A percentile compares a stretch with the other conserved stretches of the same genome.
These are phyloP conservation scores for Penicillium coprophilum DNA, from an alignment of 495 filamentous ascomycete genomes.

Conservation along the genomic window DNA sequence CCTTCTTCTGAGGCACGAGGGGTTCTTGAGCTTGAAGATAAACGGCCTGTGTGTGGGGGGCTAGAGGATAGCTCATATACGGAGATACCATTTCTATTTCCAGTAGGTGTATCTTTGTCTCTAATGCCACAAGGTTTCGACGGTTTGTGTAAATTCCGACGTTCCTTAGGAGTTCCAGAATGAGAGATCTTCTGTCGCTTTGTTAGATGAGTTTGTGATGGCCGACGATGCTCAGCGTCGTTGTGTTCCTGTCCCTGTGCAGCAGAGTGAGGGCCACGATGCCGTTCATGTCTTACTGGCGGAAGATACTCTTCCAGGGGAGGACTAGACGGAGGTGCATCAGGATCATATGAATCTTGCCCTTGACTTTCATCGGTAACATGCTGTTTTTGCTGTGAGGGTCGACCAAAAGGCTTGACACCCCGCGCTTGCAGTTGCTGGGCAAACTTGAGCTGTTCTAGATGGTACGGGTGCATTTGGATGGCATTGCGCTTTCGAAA, in stretches of 20 bases:
- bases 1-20: conserved; percentile 21
- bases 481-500: conserved; percentile 71
- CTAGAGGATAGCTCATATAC: conserved; percentile 40
- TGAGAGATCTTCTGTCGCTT: conserved; percentile 41
- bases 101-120: conserved; percentile 18
- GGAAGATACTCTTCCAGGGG: conserved; percentile 28
- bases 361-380: conserved; percentile 57
- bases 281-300: conserved; percentile 12
- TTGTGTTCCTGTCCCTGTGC: not conserved
- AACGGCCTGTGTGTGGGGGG: conserved; percentile 41
- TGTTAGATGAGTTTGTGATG: conserved; percentile 6
- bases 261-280: conserved; percentile 7
- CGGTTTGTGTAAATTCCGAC: conserved; percentile 9
- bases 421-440: conserved; percentile 59
- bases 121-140: conserved; percentile 31
- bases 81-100: conserved; percentile 10
- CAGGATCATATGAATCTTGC: conserved; percentile 31
- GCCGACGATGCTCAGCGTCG: not conserved
- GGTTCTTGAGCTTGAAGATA: conserved; percentile 25
- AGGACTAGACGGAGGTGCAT: conserved; percentile 36
- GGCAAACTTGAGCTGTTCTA: conserved; percentile 64
- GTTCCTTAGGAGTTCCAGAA: conserved; percentile 14
- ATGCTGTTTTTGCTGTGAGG: conserved; percentile 23
- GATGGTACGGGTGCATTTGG: conserved; percentile 68
- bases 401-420: conserved; percentile 36